Conservation (phyloP, 2,329 filamentous ascomycete genomes). For the Westerdykella ornata region DNA sequence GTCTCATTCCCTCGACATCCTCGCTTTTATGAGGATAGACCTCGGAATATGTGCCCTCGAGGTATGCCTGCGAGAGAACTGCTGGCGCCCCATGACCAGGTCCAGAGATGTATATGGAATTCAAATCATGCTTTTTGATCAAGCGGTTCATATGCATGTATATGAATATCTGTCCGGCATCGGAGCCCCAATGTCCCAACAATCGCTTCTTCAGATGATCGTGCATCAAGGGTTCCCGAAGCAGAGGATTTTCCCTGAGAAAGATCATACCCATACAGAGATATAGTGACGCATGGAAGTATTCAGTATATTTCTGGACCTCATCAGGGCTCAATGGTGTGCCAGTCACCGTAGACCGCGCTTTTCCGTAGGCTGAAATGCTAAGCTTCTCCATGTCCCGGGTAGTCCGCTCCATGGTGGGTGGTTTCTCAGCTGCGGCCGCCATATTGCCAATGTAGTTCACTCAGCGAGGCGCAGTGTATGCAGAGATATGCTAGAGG, state of each 20-base stretch:
- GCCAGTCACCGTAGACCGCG: constrained; percentile 57
- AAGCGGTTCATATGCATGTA: constrained; percentile 77
- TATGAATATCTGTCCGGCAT: constrained; percentile 73
- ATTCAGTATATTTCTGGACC: constrained; percentile 61
- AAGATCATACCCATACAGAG: constrained; percentile 76
- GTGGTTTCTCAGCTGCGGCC: too few relatives aligned
- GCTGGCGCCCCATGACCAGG: constrained; percentile 73
- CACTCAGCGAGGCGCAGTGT: too few relatives aligned
- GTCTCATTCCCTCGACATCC: constrained; percentile 61
- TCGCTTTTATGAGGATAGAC: constrained; percentile 69
- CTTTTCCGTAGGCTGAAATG: constrained; percentile 57
- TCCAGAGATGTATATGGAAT: constrained; percentile 67
- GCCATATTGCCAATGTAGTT: too few relatives aligned
- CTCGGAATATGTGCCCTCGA: constrained; percentile 71
- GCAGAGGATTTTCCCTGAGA: constrained; percentile 64
- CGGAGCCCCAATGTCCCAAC: constrained; percentile 72
- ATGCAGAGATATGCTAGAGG: too few relatives aligned
- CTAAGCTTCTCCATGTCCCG: constrained; percentile 28
- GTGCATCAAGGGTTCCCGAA: constrained; percentile 60
- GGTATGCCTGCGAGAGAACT: constrained; percentile 67
- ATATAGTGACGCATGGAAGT: constrained; percentile 68
- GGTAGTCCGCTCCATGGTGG: constrained; percentile 14
- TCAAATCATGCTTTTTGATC: constrained; percentile 71
- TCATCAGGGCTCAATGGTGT: constrained; percentile 60
- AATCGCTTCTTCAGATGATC: constrained; percentile 69